Conservation (phyloP, 2,329 filamentous ascomycete genomes). For the Aureobasidium lini region DNA sequence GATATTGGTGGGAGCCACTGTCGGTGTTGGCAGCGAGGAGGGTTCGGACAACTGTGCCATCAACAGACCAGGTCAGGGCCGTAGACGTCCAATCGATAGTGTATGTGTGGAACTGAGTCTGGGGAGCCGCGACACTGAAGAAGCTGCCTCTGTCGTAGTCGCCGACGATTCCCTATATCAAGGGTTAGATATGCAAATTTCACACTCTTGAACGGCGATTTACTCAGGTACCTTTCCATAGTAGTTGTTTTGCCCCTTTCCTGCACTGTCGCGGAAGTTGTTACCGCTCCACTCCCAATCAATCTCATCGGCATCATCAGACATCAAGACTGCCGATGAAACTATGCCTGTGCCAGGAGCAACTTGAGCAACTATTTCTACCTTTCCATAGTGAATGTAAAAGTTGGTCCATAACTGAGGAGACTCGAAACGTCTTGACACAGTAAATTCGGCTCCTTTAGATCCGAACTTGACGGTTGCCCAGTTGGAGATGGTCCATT, state of each 20-base stretch:
- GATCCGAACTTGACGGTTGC: slow-evolving; percentile 34
- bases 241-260: slow-evolving; percentile 44
- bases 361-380: slow-evolving; percentile 41
- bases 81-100: slow-evolving; percentile 66
- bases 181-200: neutral
- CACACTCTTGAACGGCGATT: no score
- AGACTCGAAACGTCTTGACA: slow-evolving; percentile 41
- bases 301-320: slow-evolving; percentile 47
- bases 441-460: slow-evolving; percentile 44
- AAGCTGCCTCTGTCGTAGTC: slow-evolving; percentile 41
- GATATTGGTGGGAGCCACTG: slow-evolving; percentile 31
- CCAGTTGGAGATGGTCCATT: slow-evolving; percentile 21
- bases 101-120: slow-evolving; percentile 59
- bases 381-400: slow-evolving; percentile 48
- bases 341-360: slow-evolving; percentile 44
- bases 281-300: slow-evolving; percentile 43
- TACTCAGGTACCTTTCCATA: slow-evolving; percentile 38
- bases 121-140: slow-evolving; percentile 32
- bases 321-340: slow-evolving; percentile 44
- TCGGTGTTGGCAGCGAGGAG: slow-evolving; percentile 32
- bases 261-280: slow-evolving; percentile 22
- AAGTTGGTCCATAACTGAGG: slow-evolving; percentile 39
- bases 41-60: slow-evolving; percentile 41
- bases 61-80: slow-evolving; percentile 58
- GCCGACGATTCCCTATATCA: slow-evolving; percentile 39